phyloP scores from a whole-genome alignment of 495 filamentous ascomycete genomes.

The Penicillium lagena region DNA sequence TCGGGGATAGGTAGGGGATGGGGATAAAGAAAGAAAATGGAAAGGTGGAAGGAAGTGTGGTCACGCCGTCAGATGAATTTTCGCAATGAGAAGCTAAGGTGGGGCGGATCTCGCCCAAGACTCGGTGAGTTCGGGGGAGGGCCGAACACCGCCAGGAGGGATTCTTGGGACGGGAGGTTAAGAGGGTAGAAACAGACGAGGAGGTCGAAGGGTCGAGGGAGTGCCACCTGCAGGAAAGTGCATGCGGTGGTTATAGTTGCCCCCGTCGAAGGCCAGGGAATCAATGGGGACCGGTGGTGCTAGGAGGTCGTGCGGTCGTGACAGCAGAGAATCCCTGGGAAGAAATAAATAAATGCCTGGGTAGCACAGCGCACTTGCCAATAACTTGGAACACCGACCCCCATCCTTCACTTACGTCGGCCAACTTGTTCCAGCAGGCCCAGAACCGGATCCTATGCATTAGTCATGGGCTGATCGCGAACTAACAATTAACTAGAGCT shows the following conservation, averaged over 20 bases:
- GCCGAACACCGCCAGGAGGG: neutral
- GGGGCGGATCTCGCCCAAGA: conserved; percentile 15
- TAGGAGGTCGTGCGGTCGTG: too few species aligned
- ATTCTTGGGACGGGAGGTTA: too few species aligned
- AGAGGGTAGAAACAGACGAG: neutral
- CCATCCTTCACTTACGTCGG: neutral
- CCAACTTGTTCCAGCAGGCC: neutral
- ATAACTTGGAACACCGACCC: too few species aligned
- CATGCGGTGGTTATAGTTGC: too few species aligned
- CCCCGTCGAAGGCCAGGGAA: too few species aligned
- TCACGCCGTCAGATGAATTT: conserved; percentile 11
- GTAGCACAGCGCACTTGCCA: too few species aligned
- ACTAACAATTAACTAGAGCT: too few species aligned
- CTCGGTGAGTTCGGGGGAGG: neutral
- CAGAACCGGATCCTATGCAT: neutral
- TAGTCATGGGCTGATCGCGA: too few species aligned
- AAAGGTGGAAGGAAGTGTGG: conserved; percentile 1
- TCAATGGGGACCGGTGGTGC: too few species aligned
- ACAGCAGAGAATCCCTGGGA: too few species aligned
- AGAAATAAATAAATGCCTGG: neutral
- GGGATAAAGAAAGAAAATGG: conserved; percentile 2
- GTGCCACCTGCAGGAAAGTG: too few species aligned
- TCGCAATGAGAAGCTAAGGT: conserved; percentile 27
- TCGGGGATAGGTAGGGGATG: neutral
- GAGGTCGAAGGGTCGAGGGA: conserved; percentile 1